phyloP scores from a whole-genome alignment of 2,329 filamentous ascomycete species.

The Rosellinia necatrix region DNA sequence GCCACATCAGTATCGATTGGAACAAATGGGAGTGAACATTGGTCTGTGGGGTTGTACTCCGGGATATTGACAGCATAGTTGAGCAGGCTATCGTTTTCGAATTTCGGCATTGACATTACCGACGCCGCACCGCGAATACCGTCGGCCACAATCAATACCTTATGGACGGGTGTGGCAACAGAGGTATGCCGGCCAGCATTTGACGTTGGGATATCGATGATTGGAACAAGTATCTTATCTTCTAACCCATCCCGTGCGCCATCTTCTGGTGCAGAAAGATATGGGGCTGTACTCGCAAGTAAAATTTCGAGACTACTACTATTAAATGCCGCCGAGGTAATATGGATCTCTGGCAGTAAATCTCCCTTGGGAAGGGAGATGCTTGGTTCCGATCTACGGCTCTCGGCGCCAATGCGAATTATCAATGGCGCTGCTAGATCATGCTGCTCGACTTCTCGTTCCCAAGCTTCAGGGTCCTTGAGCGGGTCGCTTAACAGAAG shows the following conservation, averaged over 20 bases:
- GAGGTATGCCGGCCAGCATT: slow-evolving; percentile 67
- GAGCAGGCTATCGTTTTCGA: slow-evolving; percentile 49
- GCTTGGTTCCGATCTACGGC: slow-evolving; percentile 46
- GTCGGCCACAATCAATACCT: slow-evolving; percentile 73
- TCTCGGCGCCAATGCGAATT: slow-evolving; percentile 57
- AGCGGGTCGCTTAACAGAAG: slow-evolving; percentile 74
- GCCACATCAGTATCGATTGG: slow-evolving; percentile 69
- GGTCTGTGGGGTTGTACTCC: slow-evolving; percentile 45
- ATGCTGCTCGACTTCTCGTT: slow-evolving; percentile 61
- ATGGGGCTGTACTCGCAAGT: slow-evolving; percentile 55
- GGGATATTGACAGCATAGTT: slow-evolving; percentile 63
- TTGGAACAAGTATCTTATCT: slow-evolving; percentile 75
- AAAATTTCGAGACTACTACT: slow-evolving; percentile 68
- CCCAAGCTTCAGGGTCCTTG: slow-evolving; percentile 66
- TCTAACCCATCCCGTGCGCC: slow-evolving; percentile 51
- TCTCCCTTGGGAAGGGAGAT: slow-evolving; percentile 46
- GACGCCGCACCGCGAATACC: slow-evolving; percentile 71
- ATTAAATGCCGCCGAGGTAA: slow-evolving; percentile 67
- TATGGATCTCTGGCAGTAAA: slow-evolving; percentile 61
- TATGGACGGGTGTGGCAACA: slow-evolving; percentile 83
- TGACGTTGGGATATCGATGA: slow-evolving; percentile 70
- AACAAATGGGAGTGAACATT: slow-evolving; percentile 51
- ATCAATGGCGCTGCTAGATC: slow-evolving; percentile 63
- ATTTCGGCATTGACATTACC: slow-evolving; percentile 49
- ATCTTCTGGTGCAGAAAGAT: slow-evolving; percentile 50